Evolutionary conservation across 2,329 filamentous ascomycete species (phyloP).

Genomic region (Alternaria incomplexa): DNA sequence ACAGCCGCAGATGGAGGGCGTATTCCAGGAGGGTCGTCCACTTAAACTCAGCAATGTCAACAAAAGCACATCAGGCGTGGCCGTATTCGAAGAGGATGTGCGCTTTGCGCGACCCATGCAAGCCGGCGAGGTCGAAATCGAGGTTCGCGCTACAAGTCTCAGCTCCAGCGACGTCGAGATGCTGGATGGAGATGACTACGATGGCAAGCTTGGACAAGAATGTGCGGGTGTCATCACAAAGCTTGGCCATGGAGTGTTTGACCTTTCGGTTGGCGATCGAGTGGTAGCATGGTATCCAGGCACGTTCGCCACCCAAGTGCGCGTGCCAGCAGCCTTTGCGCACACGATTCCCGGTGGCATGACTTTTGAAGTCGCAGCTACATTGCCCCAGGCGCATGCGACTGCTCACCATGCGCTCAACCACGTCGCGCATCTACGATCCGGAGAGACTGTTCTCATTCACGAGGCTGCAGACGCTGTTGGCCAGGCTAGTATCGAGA

Average conservation of each 20-base stretch:
- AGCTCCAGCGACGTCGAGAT: conserved; percentile 15
- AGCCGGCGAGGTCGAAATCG: conserved; percentile 38
- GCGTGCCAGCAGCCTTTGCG: neutral
- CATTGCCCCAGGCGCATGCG: conserved; percentile 20
- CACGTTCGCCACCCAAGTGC: conserved; percentile 8
- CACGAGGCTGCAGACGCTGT: conserved; percentile 26
- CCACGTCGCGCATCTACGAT: conserved; percentile 13
- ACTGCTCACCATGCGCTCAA: conserved; percentile 25
- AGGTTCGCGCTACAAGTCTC: conserved; percentile 32
- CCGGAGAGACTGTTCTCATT: conserved; percentile 36
- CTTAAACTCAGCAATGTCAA: neutral
- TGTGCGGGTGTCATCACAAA: conserved; percentile 24
- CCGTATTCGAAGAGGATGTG: conserved; percentile 17
- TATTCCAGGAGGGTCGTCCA: neutral
- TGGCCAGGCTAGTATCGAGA: conserved; percentile 14
- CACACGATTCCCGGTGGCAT: conserved; percentile 15
- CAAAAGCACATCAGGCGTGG: neutral
- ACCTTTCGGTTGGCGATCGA: conserved; percentile 24
- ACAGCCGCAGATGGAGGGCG: conserved; percentile 5
- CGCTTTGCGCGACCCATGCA: neutral
- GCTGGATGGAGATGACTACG: conserved; percentile 33
- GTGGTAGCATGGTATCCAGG: conserved; percentile 13
- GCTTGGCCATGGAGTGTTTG: conserved; percentile 9
- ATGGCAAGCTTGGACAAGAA: conserved; percentile 13
- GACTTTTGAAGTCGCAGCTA: conserved; percentile 23